Percentiles rank a stretch among this genome's conserved stretches.
Conservation (phyloP, 129 eudicot species). For the Erigeron canadensis region DNA sequence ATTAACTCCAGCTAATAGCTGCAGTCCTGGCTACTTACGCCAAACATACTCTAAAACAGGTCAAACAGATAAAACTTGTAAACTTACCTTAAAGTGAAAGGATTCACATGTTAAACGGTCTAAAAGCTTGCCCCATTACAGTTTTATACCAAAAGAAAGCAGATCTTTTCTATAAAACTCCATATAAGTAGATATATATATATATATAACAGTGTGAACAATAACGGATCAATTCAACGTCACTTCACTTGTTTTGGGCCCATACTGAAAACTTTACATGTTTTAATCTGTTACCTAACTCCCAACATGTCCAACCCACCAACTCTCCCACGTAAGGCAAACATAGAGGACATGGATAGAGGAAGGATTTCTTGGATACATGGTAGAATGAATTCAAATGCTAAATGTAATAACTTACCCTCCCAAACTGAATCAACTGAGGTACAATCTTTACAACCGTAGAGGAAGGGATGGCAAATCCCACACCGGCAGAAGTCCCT, state of each 20-base stretch:
- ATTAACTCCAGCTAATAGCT: no score
- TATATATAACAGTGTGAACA: not conserved
- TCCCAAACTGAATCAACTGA: conserved; percentile 81
- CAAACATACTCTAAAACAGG: not conserved
- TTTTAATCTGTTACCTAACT: not conserved
- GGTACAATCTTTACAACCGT: conserved; percentile 82
- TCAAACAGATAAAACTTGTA: not conserved
- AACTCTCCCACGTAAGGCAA: not conserved
- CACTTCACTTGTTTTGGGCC: not conserved
- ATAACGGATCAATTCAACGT: not conserved
- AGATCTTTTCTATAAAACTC: not conserved
- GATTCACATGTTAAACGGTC: not conserved
- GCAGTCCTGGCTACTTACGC: no score
- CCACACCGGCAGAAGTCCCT: conserved; percentile 99
- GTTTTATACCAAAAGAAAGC: not conserved
- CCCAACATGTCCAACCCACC: not conserved
- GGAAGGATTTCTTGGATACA: not conserved
- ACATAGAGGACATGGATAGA: not conserved
- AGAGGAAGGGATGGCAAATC: conserved; percentile 95
- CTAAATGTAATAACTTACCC: conserved; percentile 45
- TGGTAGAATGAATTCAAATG: conserved; percentile 7
- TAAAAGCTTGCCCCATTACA: not conserved
- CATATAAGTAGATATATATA: not conserved
- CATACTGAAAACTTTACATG: not conserved
- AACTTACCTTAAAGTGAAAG: not conserved